A percentile compares a stretch with the other conserved stretches of the same genome.
Evolutionary conservation across 1,139 yeast genomes (phyloP).

Genomic region (Meyerozyma elateridarum): DNA sequence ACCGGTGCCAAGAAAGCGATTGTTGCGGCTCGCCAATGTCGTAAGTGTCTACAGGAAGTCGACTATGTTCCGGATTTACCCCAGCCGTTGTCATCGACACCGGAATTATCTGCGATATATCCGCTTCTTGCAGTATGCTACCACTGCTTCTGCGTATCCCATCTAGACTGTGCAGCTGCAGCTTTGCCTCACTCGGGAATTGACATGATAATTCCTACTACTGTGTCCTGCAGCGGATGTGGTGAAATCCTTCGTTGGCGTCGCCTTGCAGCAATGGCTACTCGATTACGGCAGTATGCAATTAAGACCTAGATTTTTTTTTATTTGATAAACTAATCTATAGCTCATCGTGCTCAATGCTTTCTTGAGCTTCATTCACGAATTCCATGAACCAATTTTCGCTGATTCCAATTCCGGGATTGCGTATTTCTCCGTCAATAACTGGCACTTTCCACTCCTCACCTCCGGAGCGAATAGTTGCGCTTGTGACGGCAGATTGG

Average conservation of each 20-base stretch:
- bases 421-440: slow-evolving; percentile 35
- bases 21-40: slow-evolving; percentile 21
- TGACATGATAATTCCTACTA: slow-evolving; percentile 5
- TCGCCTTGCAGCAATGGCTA: slow-evolving; percentile 8
- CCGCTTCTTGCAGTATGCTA: slow-evolving; percentile 33
- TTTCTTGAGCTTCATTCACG: slow-evolving; percentile 5
- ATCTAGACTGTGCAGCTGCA: slow-evolving; percentile 41
- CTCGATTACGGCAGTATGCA: slow-evolving; percentile 10
- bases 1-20: slow-evolving; percentile 11
- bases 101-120: slow-evolving; percentile 7
- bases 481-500: slow-evolving; percentile 14
- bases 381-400: slow-evolving; percentile 44
- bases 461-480: slow-evolving; percentile 30
- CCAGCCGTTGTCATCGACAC: slow-evolving; percentile 8
- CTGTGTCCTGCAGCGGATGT: slow-evolving; percentile 7
- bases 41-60: slow-evolving; percentile 21
- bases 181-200: slow-evolving; percentile 4
- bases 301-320: slow-evolving; percentile 4
- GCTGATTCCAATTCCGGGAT: slow-evolving; percentile 49
- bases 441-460: slow-evolving; percentile 25
- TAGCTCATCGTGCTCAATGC: slow-evolving; percentile 27
- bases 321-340: slow-evolving; percentile 7
- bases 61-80: slow-evolving; percentile 33
- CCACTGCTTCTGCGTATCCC: slow-evolving; percentile 34
- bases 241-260: slow-evolving; percentile 7